Evolutionary conservation across 192 early-diverging fungal species (phyloP).

Genomic region (Allomyces javanicus): DNA sequence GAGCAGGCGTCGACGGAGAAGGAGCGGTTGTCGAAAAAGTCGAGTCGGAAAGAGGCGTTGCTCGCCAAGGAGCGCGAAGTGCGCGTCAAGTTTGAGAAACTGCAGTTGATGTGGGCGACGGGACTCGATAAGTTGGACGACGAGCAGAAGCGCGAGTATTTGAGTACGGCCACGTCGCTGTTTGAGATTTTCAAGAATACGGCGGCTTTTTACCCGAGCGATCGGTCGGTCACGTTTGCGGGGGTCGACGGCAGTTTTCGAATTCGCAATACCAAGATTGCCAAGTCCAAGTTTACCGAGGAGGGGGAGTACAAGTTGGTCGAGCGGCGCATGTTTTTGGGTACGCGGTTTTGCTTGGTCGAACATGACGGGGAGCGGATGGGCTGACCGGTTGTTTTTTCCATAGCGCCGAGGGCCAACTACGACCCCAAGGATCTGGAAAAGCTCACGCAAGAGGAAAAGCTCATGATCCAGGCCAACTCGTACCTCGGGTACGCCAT

Average conservation of each 20-base stretch:
- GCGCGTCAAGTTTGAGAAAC: background rate
- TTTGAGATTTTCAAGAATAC: background rate
- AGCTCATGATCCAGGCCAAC: background rate
- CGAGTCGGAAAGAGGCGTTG: background rate
- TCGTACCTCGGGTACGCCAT: conserved; percentile 1
- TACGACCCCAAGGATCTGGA: background rate
- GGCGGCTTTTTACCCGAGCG: background rate
- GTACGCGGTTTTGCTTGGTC: background rate
- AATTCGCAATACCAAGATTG: background rate
- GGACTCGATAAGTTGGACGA: background rate
- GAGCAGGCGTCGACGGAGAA: background rate
- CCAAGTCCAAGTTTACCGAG: background rate
- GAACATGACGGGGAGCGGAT: background rate
- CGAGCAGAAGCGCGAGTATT: background rate
- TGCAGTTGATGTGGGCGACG: background rate
- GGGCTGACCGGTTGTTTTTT: background rate
- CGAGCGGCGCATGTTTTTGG: background rate
- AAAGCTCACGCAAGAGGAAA: background rate
- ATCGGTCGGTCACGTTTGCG: background rate
- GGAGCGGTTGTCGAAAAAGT: background rate
- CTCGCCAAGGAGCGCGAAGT: background rate
- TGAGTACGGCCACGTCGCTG: background rate
- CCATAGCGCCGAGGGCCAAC: background rate
- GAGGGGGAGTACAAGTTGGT: background rate
- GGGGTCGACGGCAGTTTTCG: background rate